Percentiles rank a stretch among this genome's conserved stretches.
These are phyloP conservation scores for Pseudohyphozyma bogoriensis DNA, from an alignment of 768 basidiomycete genomes.

Conservation along the genomic window DNA sequence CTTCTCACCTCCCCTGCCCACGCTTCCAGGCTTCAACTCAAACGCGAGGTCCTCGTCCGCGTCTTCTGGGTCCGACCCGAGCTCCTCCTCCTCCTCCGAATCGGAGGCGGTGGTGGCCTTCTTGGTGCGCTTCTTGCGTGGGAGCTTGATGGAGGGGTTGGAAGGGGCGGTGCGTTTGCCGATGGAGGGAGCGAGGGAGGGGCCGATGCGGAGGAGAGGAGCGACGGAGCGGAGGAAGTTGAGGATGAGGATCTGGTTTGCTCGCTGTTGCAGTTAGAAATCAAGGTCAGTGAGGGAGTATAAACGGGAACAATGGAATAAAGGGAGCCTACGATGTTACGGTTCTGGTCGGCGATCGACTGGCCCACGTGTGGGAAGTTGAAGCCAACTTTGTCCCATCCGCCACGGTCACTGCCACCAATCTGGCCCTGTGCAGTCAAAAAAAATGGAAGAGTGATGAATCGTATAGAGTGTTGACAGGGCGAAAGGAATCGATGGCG, in stretches of 20 bases:
- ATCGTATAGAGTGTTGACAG: too few species aligned
- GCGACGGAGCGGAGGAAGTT: slow-evolving; percentile 69
- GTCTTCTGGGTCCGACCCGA: slow-evolving; percentile 34
- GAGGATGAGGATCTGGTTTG: slow-evolving; percentile 74
- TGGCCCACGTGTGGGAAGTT: slow-evolving; percentile 94
- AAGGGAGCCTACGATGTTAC: slow-evolving; percentile 54
- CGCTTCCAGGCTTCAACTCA: slow-evolving; percentile 31
- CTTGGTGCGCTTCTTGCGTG: background rate
- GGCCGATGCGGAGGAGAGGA: slow-evolving; percentile 51
- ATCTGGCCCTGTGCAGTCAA: too few species aligned
- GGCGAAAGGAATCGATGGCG: too few species aligned
- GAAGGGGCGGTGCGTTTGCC: background rate
- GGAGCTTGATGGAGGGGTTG: background rate
- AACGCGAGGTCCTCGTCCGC: slow-evolving; percentile 12
- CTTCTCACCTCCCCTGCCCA: slow-evolving; percentile 45
- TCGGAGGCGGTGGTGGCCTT: background rate
- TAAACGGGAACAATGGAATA: too few species aligned
- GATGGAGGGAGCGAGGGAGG: background rate
- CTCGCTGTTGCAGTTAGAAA: slow-evolving; percentile 37
- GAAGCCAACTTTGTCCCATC: slow-evolving; percentile 75
- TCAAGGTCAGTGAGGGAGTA: too few species aligned
- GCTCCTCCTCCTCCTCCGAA: slow-evolving; percentile 40
- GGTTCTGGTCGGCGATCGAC: slow-evolving; percentile 76
- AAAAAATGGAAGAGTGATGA: too few species aligned
- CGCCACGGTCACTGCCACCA: too few species aligned